phyloP scores from a whole-genome alignment of 352 stramenopile genomes.

The Phytopythium chamaehyphon region DNA sequence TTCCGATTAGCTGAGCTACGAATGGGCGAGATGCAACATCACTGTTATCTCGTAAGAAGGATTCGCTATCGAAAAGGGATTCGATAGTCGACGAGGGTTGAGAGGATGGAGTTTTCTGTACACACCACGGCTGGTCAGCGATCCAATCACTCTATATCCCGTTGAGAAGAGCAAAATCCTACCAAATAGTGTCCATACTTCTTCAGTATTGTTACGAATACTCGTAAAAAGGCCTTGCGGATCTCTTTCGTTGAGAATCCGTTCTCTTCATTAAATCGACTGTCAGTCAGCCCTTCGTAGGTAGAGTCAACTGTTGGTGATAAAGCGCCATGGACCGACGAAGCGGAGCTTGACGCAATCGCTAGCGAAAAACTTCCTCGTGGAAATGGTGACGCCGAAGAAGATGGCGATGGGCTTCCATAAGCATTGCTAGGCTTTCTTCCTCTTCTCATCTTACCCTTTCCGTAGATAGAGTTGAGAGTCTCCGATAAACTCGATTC shows the following conservation, averaged over 20 bases:
- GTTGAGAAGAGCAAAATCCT: background rate
- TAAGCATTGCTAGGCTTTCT: slow-evolving; percentile 45
- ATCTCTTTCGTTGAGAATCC: slow-evolving; percentile 61
- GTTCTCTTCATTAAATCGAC: slow-evolving; percentile 61
- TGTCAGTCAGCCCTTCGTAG: slow-evolving; percentile 49
- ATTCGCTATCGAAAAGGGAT: slow-evolving; percentile 55
- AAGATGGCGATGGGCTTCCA: slow-evolving; percentile 24
- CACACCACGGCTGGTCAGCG: background rate
- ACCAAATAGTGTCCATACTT: slow-evolving; percentile 80
- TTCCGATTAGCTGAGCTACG: slow-evolving; percentile 54
- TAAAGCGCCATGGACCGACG: background rate
- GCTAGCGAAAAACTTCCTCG: slow-evolving; percentile 29
- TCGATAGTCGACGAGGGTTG: slow-evolving; percentile 27
- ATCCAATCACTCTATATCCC: too few relatives aligned
- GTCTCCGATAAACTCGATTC: slow-evolving; percentile 48
- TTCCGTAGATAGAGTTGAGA: slow-evolving; percentile 55
- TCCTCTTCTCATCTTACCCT: slow-evolving; percentile 64
- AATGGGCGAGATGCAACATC: slow-evolving; percentile 58
- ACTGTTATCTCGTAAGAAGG: slow-evolving; percentile 66
- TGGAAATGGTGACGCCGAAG: slow-evolving; percentile 22
- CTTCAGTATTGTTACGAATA: slow-evolving; percentile 79
- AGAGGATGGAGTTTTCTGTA: slow-evolving; percentile 19
- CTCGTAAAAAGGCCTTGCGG: slow-evolving; percentile 74
- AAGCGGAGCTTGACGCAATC: background rate
- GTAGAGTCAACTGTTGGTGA: slow-evolving; percentile 23